Conservation (phyloP, 1,284 basidiomycete genomes). For the Puccinia horiana region DNA sequence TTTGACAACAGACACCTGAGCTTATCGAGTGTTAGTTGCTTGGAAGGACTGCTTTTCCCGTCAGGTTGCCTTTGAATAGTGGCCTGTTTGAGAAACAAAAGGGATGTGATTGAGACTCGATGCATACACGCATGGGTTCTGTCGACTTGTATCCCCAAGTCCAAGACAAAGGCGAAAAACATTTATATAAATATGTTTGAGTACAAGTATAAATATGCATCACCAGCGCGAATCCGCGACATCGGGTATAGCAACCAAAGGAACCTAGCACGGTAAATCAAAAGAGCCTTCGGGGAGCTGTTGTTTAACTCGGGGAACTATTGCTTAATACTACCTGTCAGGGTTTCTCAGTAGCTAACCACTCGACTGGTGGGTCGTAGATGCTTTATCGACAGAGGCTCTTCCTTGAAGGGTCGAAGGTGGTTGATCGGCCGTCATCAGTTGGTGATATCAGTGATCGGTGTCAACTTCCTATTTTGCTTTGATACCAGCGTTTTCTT, state of each 20-base stretch:
- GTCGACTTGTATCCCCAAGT: not conserved
- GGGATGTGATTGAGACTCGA: not conserved
- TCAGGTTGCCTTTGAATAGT: not conserved
- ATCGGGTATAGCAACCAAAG: not conserved
- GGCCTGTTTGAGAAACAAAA: not conserved
- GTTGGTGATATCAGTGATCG: too few species aligned
- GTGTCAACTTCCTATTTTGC: too few species aligned
- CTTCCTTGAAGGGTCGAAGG: too few species aligned
- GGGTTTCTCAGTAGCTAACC: too few species aligned
- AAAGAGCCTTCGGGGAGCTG: not conserved
- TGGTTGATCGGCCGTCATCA: too few species aligned
- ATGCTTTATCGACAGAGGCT: too few species aligned
- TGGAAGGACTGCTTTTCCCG: not conserved
- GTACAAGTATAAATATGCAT: too few species aligned
- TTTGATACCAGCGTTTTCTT: too few species aligned
- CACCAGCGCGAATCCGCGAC: not conserved
- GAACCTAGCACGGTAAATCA: not conserved
- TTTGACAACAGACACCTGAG: not conserved
- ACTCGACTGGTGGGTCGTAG: too few species aligned
- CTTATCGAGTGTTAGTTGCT: not conserved
- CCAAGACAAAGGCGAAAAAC: constrained; percentile 4
- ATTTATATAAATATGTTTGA: too few species aligned
- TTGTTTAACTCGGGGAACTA: too few species aligned
- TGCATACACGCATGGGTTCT: constrained; percentile 7
- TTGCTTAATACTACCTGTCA: too few species aligned